Base-by-base conservation (phyloP, 192 early-diverging fungal species). In the Backusella parvicylindrica region DNA sequence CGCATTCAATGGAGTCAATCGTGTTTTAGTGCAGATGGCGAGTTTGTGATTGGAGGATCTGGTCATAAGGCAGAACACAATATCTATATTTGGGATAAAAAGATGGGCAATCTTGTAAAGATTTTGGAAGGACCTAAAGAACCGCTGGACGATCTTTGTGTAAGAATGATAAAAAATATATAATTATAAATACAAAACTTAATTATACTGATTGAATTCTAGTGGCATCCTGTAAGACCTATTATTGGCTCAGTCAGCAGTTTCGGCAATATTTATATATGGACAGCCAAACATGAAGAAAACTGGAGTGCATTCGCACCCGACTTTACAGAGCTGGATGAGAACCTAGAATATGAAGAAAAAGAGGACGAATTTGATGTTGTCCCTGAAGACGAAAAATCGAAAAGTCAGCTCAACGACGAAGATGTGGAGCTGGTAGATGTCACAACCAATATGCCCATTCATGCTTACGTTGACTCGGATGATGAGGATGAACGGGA, bases 281-380 rank as follows among this genome's bases (percentile, higher is more conserved):
- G 97, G 98, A 85, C 88, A 37, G 86, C 87, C 18, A 90, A 84
- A 21, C 90, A 91, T 21, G 89, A 91, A 33, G 92, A 97, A 69
- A 95, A 95, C 74, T 98, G 95, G 92, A 95, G 92, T 64, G 93
- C 96, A 32, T 96, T 97, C 86, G 94, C 94, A 16, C 98, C 97
- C 23, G 95, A 95, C 47, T 99, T 97, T 72, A 90, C 84, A 26
- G 95, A 98, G 72, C 77, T 99, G 18, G 95, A 97, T 36, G 97
- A 99, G 65, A 98, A 99, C 78, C 85, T 95, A 6, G 98, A 97
- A 68, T 98, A 97, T 79, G 84, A 91, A 64, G 98, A 99, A 77
- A 82, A 89, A 12, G 98, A 99, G 73, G 95, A 97, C 71, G 94
- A 95, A 76, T 99, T 98, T 83, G 98, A 99, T 78, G 83, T 91